Conservation (phyloP, 2,329 filamentous ascomycete genomes). For the Ceratocystis smalleyi region DNA sequence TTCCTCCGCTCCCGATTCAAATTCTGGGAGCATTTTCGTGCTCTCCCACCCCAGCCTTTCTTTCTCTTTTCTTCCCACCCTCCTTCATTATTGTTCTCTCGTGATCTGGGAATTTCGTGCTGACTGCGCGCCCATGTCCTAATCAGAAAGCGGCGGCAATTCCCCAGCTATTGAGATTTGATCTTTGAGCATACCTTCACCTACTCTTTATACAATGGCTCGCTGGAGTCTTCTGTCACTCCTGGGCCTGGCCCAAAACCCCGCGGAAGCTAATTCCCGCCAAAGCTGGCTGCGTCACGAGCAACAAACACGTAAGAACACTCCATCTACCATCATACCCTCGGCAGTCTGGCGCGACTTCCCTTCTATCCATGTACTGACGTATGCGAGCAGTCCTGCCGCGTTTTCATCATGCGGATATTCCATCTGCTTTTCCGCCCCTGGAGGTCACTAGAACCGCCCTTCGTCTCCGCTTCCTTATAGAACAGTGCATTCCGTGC, state of each 20-base stretch:
- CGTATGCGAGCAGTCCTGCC: conserved; percentile 43
- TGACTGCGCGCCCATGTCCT: neutral
- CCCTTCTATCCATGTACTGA: neutral
- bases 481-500: conserved; percentile 79
- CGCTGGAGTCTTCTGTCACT: conserved; percentile 13
- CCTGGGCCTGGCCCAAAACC: conserved; percentile 10
- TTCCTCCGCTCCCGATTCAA: neutral
- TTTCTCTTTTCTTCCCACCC: neutral
- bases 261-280: neutral
- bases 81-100: neutral
- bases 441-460: conserved; percentile 78
- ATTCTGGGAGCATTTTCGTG: neutral
- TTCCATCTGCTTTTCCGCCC: conserved; percentile 54
- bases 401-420: conserved; percentile 35
- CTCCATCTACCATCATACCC: neutral
- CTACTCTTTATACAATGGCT: neutral
- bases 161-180: neutral
- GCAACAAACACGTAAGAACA: conserved; percentile 7
- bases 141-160: neutral
- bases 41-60: neutral
- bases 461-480: conserved; percentile 74
- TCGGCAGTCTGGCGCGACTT: no score
- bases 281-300: conserved; percentile 8
- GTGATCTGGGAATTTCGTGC: neutral
- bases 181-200: neutral